Base-by-base conservation (phyloP, 2,329 filamentous ascomycete species). In the Amesomyces nigricolor region DNA sequence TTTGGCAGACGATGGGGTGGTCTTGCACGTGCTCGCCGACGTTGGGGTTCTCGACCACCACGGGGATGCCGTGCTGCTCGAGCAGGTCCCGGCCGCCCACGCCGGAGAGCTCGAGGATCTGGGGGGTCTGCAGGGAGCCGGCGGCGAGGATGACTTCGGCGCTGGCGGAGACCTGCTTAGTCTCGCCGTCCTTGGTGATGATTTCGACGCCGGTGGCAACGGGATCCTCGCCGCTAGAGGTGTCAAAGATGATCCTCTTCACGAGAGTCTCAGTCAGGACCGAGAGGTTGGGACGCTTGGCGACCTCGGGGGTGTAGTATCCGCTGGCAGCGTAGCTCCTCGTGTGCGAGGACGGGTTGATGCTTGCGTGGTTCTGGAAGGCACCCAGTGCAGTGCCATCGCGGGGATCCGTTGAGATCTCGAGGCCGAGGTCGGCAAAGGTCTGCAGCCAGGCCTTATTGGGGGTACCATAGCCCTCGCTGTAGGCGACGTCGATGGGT, bases 21-120 rank as follows among this genome's bases (percentile, higher is more conserved):
- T 78, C 75, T 57, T 77, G 75, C 56, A 77, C 68, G 54, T 76
- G 70, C 54, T 72, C 68, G 19, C 76, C 76, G 2, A 79, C 75
- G 50, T 72, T 70, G 16, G 72, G 67, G 42, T 76, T 71, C 43
- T 75, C 68, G 22, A 76, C 65, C 3, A 74, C 55, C 4, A 68
- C 65, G 32, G 67, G 64, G 7, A 77, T 71, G 3, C 67, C 70
- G 17, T 71, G 67, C 29, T 66, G 65, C n/a, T 66, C 56, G 2
- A 81, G 73, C 4, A 78, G 62, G 11, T 68, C 64, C 11, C 68
- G 65, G 44, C 71, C 67, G 38, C 71, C 72, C 19, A 73, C 67
- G 5, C 71, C 71, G 0, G 70, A 72, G 6, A 69, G 56, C 53
- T 71, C 67, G 8, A 72, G 62, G 3, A 71, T 56, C 44, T 68